Base-by-base conservation (phyloP, 306 rosid genomes). In the Dryas octopetala region DNA sequence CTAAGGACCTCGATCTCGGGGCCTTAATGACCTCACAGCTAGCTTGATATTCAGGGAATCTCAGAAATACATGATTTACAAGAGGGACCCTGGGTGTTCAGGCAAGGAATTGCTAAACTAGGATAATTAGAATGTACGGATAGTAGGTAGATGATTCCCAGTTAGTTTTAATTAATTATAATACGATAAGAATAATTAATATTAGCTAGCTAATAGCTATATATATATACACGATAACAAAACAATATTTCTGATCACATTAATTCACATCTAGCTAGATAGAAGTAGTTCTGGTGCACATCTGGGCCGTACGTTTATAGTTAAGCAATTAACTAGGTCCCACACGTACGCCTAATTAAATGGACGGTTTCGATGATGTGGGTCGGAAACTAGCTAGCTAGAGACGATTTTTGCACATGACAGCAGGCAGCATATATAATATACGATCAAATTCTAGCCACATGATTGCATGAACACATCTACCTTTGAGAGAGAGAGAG, bases 391-490 rank as follows among this genome's bases (percentile, higher is more conserved):
- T 16, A 32, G 38, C 38, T 32, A 32, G 38, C 38, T 32, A n/a
- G 46, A 17, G 64, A n/a, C 17, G 40, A 14, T 28, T 74, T 62
- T 26, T 16, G 54, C 52, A 52, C 72, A 19, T 64, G 78, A 61
- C 40, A 4, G 19, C 14, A 41, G 14, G 12, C 45, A 62, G 16
- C 10, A 62, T 32, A 23, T 23, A 23, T 23, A 32, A 2, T 32
- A 32, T 32, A 41, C 15, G 68, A 15, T 63, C 68, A 45, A 63
- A 65, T 19, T 38, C 52, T 44, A 75, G 71, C 72, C 64, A 14
- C 65, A 60, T 1, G 65, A 75, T 65, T 66, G 66, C 65, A 65
- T 75, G 79, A 75, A 63, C 44, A 74, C 41, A 50, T 32, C 38
- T 32, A 32, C 38, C 38, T 32, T 32, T 32, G 48, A 44, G 43